Conservation (phyloP, 2,329 filamentous ascomycete genomes). For the Colletotrichum liriopes region DNA sequence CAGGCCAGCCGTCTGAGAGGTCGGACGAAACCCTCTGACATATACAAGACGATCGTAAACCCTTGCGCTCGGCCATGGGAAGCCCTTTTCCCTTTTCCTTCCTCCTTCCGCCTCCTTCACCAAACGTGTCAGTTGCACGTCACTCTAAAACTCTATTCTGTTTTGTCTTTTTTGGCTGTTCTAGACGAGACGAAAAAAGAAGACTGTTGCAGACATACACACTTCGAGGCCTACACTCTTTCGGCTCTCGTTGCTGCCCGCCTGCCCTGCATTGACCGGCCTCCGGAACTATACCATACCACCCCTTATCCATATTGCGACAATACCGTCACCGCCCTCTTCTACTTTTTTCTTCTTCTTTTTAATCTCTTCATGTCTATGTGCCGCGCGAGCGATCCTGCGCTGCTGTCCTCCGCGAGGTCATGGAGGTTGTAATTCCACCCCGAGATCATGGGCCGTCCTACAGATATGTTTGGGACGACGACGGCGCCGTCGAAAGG, state of each 20-base stretch:
- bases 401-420: constrained; percentile 37
- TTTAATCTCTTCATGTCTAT: constrained; percentile 37
- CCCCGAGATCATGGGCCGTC: constrained; percentile 42
- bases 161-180: constrained; percentile 29
- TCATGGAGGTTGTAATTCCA: constrained; percentile 44
- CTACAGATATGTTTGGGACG: constrained; percentile 44
- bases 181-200: constrained; percentile 34
- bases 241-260: constrained; percentile 19
- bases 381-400: constrained; percentile 26
- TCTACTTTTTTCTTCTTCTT: constrained; percentile 7
- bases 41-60: constrained; percentile 40
- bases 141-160: constrained; percentile 41
- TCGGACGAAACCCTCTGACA: constrained; percentile 22
- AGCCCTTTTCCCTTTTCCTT: constrained; percentile 16
- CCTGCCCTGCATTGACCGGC: constrained; percentile 16
- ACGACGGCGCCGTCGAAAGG: constrained; percentile 43
- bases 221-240: constrained; percentile 31
- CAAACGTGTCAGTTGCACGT: constrained; percentile 42
- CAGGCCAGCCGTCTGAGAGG: constrained; percentile 19
- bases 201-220: constrained; percentile 6
- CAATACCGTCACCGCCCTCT: constrained; percentile 16
- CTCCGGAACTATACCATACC: constrained; percentile 4
- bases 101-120: constrained; percentile 38
- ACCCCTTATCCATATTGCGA: constrained; percentile 21
- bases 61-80: constrained; percentile 36